Percentiles rank a stretch among this genome's conserved stretches.
These are phyloP conservation scores for Xylariaceae sp. DNA, from an alignment of 2,329 filamentous ascomycete species.

Conservation along the genomic window DNA sequence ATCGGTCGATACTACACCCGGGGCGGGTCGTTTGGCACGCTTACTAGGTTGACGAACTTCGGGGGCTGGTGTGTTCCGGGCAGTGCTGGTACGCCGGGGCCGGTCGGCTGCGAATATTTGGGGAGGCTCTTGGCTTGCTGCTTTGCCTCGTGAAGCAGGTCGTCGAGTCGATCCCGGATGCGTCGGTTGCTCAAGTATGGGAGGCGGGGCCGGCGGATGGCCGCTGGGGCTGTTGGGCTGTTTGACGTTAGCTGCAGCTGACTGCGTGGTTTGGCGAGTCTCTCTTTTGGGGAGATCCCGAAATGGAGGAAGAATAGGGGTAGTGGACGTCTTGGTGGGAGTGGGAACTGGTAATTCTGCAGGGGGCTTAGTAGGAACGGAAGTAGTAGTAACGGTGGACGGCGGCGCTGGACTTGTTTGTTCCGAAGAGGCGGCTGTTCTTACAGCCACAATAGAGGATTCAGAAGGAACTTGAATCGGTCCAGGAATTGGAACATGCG, in stretches of 20 bases:
- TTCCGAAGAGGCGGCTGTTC: slow-evolving; percentile 27
- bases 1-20: slow-evolving; percentile 64
- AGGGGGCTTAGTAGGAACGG: slow-evolving; percentile 35
- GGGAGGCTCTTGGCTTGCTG: slow-evolving; percentile 48
- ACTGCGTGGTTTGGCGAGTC: slow-evolving; percentile 44
- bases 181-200: slow-evolving; percentile 32
- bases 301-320: slow-evolving; percentile 37
- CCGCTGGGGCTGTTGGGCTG: slow-evolving; percentile 28
- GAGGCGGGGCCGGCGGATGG: slow-evolving; percentile 34
- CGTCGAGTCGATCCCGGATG: slow-evolving; percentile 36
- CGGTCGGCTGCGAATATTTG: slow-evolving; percentile 49
- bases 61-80: slow-evolving; percentile 54
- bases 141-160: slow-evolving; percentile 51
- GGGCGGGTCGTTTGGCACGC: slow-evolving; percentile 65
- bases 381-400: slow-evolving; percentile 38
- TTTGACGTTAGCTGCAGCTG: slow-evolving; percentile 28
- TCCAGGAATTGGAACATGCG: slow-evolving; percentile 34
- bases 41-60: slow-evolving; percentile 45
- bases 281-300: slow-evolving; percentile 40
- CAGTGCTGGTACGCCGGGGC: slow-evolving; percentile 53
- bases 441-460: slow-evolving; percentile 27
- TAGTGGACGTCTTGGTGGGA: slow-evolving; percentile 35
- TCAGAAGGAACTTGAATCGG: slow-evolving; percentile 27
- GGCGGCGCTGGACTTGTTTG: slow-evolving; percentile 31
- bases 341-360: slow-evolving; percentile 43